Evolutionary conservation across 139 green algal genomes (phyloP), one percentile per base, ranked within the genome.

Genomic region (Asterochloris erici): DNA sequence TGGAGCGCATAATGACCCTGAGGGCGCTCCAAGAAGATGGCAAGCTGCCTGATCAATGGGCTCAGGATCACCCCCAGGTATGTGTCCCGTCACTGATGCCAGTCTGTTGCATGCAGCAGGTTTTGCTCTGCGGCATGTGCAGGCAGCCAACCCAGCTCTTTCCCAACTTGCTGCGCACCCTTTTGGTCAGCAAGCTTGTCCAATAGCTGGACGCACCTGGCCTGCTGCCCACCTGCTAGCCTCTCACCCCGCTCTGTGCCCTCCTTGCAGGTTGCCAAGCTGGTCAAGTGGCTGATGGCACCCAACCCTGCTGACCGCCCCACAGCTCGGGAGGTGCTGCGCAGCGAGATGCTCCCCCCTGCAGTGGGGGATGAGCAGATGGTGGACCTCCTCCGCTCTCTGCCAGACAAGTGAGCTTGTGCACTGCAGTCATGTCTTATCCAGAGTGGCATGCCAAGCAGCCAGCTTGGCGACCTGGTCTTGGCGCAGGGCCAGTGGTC

Each of bases 341-440:
- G 85, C 74, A 94, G 86, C 13, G 90, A 96, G 27, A 84, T 97
- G 74, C 86, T 98, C 81, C 95, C 95, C 12, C 90, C 94, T 0
- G 79, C 87, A 11, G 84, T 97, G 28, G 93, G 93, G 79, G 92
- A 98, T 84, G 95, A 98, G 87, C 90, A 96, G 86, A 84, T 98
- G 12, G 90, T 89, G 13, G 95, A 97, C 85, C 83, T 97, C 70
- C 88, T 97, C 64, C 86, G 94, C 69, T 94, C 90, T 27, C 88
- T 98, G 73, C 93, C 92, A 11, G 92, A 95, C 83, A 82, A 77
- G 77, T 83, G 12, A 17, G 73, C 38, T 10, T 6, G 38, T 54
- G 38, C 38, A 54, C 38, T 54, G 38, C 38, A 54, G 38, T 54
- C 38, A 10, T 54, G 38, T 6, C 38, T 54, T 54, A 54, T 54